Evolutionary conservation across 176 grass and related monocot genomes (phyloP), one percentile per base, ranked within the genome.

Genomic region (Juncus inflexus): DNA sequence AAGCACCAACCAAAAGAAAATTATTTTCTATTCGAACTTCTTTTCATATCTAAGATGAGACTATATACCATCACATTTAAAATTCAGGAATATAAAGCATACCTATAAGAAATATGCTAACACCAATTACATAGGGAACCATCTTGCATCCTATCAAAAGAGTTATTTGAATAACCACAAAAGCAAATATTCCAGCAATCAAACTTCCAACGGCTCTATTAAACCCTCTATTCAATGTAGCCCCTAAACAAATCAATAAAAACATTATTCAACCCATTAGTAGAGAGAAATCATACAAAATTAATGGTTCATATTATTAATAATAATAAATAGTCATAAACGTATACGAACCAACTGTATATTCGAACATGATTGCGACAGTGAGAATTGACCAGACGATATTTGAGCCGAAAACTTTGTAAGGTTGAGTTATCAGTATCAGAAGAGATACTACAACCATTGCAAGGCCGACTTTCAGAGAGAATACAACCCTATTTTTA

Each of bases 61-160:
- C 19, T 28, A 28, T 28, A 28, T 28, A 28, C 19, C 19, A 28
- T 28, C 0, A 28, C 19, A 28, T 28, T 28, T 28, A 28, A n/a
- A 28, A 28, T 28, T 28, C 19, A 28, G 19, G n/a, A n/a, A n/a
- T n/a, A n/a, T n/a, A 12, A 9, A 72, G 64, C 57, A 13, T 78
- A 83, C 85, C 85, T 39, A 87, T 61, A 40, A 87, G 57, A 58
- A 87, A 87, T 63, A 87, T 83, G 72, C 85, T 87, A 16, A 83
- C 66, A 64, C 66, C 85, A 50, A 87, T 77, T 5, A 87, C 60
- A n/a, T 77, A 87, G 0, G 80, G 80, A 41, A 60, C 72, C 1
- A 62, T 72, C 5, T 37, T 15, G 12, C 64, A 38, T 15, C 65
- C 76, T 4, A 64, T 56, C 45, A 54, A 12, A 14, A 74, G 15